A percentile compares a stretch with the other conserved stretches of the same genome.
Evolutionary conservation across 768 basidiomycete species (phyloP).

Genomic region (Panellus pusillus): DNA sequence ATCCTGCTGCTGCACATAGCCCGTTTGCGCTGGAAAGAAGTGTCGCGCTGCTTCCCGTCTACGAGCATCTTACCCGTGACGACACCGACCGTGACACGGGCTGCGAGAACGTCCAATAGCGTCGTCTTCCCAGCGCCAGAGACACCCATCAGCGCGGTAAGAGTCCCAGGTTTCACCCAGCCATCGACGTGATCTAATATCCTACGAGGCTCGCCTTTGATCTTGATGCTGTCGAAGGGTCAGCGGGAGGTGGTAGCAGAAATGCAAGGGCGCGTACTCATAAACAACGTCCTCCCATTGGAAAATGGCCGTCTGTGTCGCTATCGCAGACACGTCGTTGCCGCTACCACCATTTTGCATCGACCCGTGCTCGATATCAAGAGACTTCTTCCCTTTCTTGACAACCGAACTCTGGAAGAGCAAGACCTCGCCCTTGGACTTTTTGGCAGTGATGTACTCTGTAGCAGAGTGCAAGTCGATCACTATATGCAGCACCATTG

Average conservation of each 20-base stretch:
- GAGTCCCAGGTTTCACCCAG: constrained; percentile 50
- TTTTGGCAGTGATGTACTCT: constrained; percentile 30
- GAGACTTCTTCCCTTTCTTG: constrained; percentile 33
- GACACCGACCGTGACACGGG: constrained; percentile 49
- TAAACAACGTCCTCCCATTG: constrained; percentile 48
- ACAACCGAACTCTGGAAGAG: constrained; percentile 16
- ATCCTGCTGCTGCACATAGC: constrained; percentile 49
- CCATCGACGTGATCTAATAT: constrained; percentile 48
- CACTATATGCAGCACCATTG: constrained; percentile 30
- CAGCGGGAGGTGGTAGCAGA: no score
- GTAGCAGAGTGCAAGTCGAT: constrained; percentile 19
- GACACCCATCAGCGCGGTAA: constrained; percentile 48
- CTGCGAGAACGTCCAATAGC: constrained; percentile 45
- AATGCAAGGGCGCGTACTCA: constrained; percentile 14
- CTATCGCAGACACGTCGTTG: constrained; percentile 12
- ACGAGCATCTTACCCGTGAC: constrained; percentile 49
- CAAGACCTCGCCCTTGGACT: constrained; percentile 32
- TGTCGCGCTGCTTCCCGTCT: constrained; percentile 33
- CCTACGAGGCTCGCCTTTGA: constrained; percentile 23
- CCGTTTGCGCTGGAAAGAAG: constrained; percentile 44
- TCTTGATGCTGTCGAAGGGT: constrained; percentile 18
- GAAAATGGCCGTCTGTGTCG: constrained; percentile 34
- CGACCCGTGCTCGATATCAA: constrained; percentile 20
- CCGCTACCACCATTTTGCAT: constrained; percentile 15
- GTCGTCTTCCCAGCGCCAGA: constrained; percentile 33